phyloP scores from a whole-genome alignment of 2,329 filamentous ascomycete species.

The Penicillium sp. region DNA sequence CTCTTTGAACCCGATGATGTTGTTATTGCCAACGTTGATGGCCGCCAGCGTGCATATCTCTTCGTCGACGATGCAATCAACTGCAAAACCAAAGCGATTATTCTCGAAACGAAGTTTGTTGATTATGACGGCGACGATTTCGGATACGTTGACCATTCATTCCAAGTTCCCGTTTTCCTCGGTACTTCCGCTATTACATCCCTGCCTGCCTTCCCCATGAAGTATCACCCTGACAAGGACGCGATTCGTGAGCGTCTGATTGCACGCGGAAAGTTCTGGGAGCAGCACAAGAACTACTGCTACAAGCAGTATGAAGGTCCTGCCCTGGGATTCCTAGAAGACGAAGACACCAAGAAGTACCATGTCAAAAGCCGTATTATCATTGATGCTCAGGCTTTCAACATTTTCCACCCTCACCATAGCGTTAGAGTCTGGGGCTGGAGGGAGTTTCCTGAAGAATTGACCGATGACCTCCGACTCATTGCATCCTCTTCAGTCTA shows the following conservation, averaged over 20 bases:
- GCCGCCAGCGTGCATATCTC: conserved; percentile 12
- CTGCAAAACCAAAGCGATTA: conserved; percentile 11
- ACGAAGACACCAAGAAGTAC: conserved; percentile 26
- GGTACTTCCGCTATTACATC: conserved; percentile 49
- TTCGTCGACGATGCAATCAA: conserved; percentile 4
- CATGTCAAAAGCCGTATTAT: conserved; percentile 55
- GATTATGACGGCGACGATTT: conserved; percentile 27
- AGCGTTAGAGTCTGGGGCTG: conserved; percentile 27
- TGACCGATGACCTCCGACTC: conserved; percentile 48
- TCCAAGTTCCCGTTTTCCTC: conserved; percentile 14
- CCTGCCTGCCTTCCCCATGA: conserved; percentile 50
- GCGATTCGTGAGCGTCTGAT: conserved; percentile 46
- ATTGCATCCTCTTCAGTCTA: conserved; percentile 48
- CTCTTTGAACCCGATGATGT: conserved; percentile 41
- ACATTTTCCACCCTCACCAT: conserved; percentile 50
- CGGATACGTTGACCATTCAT: conserved; percentile 10
- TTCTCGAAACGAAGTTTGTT: conserved; percentile 14
- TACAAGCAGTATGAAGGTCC: conserved; percentile 57
- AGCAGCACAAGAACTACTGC: conserved; percentile 53
- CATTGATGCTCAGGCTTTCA: conserved; percentile 57
- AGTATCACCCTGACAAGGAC: conserved; percentile 48
- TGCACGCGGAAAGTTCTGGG: conserved; percentile 52
- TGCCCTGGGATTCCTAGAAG: conserved; percentile 35
- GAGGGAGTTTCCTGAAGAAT: conserved; percentile 20
- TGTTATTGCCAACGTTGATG: conserved; percentile 12